phyloP scores from a whole-genome alignment of 2,329 filamentous ascomycete genomes.

The Hypoxylon sp. region DNA sequence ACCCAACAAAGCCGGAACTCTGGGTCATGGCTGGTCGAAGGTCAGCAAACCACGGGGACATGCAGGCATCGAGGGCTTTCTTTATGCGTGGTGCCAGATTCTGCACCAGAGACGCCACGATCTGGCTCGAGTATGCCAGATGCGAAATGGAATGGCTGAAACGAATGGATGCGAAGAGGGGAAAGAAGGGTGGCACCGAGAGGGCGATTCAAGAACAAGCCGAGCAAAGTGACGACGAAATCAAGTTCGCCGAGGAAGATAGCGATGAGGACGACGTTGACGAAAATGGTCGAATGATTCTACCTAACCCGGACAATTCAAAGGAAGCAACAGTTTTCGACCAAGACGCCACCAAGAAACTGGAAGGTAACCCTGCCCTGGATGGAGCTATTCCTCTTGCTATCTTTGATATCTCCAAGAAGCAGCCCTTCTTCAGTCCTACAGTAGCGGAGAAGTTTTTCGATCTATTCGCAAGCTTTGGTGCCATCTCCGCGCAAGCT shows the following conservation, averaged over 20 bases:
- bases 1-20: slow-evolving; percentile 81
- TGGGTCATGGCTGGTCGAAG: slow-evolving; percentile 88
- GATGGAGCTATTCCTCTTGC: slow-evolving; percentile 93
- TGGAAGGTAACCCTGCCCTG: slow-evolving; percentile 81
- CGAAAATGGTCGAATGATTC: slow-evolving; percentile 50
- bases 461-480: slow-evolving; percentile 77
- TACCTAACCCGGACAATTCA: slow-evolving; percentile 56
- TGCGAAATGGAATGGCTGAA: slow-evolving; percentile 92
- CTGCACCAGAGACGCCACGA: slow-evolving; percentile 74
- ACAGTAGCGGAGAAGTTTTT: slow-evolving; percentile 80
- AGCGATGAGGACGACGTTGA: slow-evolving; percentile 55
- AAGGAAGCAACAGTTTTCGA: slow-evolving; percentile 56
- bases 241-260: slow-evolving; percentile 55
- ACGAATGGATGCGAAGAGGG: slow-evolving; percentile 78
- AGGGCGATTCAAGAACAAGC: slow-evolving; percentile 64
- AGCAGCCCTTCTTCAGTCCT: slow-evolving; percentile 75
- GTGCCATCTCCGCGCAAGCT: slow-evolving; percentile 67
- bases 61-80: slow-evolving; percentile 82
- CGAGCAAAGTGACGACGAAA: slow-evolving; percentile 57
- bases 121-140: slow-evolving; percentile 92
- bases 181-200: slow-evolving; percentile 52
- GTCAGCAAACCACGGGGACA: slow-evolving; percentile 83
- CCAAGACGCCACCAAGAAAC: slow-evolving; percentile 55
- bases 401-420: slow-evolving; percentile 86
- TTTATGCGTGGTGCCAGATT: slow-evolving; percentile 92